Base-by-base conservation (phyloP, 768 basidiomycete species). In the Omphalotus guepiniiformis region DNA sequence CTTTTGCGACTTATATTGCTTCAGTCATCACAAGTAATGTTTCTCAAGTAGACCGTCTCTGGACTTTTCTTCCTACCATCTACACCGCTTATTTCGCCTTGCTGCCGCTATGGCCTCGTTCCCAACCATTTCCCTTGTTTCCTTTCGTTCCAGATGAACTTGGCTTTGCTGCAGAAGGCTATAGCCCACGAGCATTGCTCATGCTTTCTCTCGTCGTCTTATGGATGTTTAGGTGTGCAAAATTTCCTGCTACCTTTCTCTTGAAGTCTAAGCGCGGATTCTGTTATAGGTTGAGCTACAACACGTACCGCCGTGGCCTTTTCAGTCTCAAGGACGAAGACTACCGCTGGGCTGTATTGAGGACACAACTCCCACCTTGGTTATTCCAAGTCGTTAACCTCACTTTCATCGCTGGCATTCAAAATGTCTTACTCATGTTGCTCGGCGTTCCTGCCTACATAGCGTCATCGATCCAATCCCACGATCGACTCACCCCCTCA, bases 291-390 rank as follows among this genome's bases (percentile, higher is more conserved):
- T 65, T 95, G 40, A 78, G 78, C 6, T 90, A 88, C 58, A 92
- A 97, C 60, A 86, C 92, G 0, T 83, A 82, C 63, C 73, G 92
- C 28, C 77, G 95, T 42, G 95, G 90, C 3, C 70, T 95, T 5
- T 92, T 91, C 58, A 74, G 64, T 40, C 63, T 83, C 6, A 73
- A 77, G 22, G 89, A 88, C 21, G 93, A 95, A 63, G 93, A 96
- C 63, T 97, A 97, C 58, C 85, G 95, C 22, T 97, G 94, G 90
- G 79, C 71, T 2, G 68, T 92, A 29, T 72, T 96, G 12, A 80
- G 93, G 34, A 62, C 68, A 32, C 72, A 81, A 39, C 58, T 85
- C 3, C 77, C 81, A 12, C 42, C 61, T 2, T 5, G 19, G 3
- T 16, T 42, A 2, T 85, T 85, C 69, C 76, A 82, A 52, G 50